Conservation (phyloP, 306 rosid genomes). For the Albizia julibrissin region DNA sequence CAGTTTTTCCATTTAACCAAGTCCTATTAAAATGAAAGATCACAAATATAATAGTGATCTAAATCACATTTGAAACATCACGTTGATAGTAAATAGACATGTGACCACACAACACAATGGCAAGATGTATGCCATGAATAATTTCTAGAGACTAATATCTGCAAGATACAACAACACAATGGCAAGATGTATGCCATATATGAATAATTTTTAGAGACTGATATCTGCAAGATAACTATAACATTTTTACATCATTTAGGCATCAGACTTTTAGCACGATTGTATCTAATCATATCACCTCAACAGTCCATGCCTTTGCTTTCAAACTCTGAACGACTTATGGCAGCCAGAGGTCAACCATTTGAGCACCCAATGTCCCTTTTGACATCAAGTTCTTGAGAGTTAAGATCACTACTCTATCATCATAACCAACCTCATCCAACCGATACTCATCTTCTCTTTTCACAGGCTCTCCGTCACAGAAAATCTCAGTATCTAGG, state of each 20-base stretch:
- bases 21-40: background rate
- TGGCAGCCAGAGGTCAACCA: slow-evolving; percentile 96
- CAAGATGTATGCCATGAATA: too few species aligned
- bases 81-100: background rate
- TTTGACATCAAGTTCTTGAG: slow-evolving; percentile 82
- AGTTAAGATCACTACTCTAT: slow-evolving; percentile 83
- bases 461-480: slow-evolving; percentile 68
- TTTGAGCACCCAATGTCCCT: slow-evolving; percentile 90
- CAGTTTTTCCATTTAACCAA: background rate
- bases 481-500: slow-evolving; percentile 73
- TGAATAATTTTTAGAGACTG: too few species aligned
- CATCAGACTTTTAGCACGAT: slow-evolving; percentile 23
- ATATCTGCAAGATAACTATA: background rate
- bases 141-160: too few species aligned
- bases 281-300: slow-evolving; percentile 57
- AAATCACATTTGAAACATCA: background rate
- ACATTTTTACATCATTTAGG: background rate
- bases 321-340: slow-evolving; percentile 91
- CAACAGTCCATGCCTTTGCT: slow-evolving; percentile 99
- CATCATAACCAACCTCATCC: slow-evolving; percentile 83
- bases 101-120: slow-evolving; percentile 8
- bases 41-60: slow-evolving; percentile 1
- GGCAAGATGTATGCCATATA: too few species aligned
- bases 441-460: too few species aligned
- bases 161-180: too few species aligned